Percentiles rank a stretch among this genome's conserved stretches.
These are phyloP conservation scores for Dothideomycetidae sp. DNA, from an alignment of 2,329 filamentous ascomycete genomes.

Conservation along the genomic window DNA sequence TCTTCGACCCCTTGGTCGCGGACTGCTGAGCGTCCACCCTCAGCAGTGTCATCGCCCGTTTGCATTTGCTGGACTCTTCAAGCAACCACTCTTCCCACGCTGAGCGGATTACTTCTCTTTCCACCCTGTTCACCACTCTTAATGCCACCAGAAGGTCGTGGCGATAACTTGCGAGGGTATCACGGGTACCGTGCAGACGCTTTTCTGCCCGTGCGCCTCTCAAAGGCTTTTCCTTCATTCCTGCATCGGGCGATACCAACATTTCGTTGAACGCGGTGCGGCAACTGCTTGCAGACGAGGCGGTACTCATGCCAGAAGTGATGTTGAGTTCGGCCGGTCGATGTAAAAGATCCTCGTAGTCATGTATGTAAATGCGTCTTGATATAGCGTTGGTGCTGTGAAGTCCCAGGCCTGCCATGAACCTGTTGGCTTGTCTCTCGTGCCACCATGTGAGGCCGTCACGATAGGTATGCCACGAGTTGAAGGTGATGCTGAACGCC, in stretches of 20 bases:
- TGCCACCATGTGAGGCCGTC: constrained; percentile 69
- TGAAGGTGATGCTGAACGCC: constrained; percentile 53
- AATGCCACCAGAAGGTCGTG: constrained; percentile 86
- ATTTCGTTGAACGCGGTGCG: constrained; percentile 21
- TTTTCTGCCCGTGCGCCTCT: constrained; percentile 11
- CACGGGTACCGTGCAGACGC: constrained; percentile 63
- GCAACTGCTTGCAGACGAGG: constrained; percentile 16
- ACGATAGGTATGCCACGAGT: constrained; percentile 60
- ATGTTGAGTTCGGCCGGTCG: constrained; percentile 19
- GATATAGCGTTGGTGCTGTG: constrained; percentile 68
- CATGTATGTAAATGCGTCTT: constrained; percentile 67
- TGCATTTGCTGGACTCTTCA: constrained; percentile 65
- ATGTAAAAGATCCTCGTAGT: constrained; percentile 51
- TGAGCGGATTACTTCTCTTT: constrained; percentile 67
- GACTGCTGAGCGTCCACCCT: constrained; percentile 17
- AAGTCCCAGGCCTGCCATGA: constrained; percentile 71
- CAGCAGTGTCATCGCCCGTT: constrained; percentile 42
- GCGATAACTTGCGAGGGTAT: constrained; percentile 68
- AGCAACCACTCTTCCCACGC: constrained; percentile 91
- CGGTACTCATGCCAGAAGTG: not conserved
- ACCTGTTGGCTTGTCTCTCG: constrained; percentile 64
- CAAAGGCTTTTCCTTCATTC: not conserved
- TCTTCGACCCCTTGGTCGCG: constrained; percentile 14
- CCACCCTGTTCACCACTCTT: constrained; percentile 76
- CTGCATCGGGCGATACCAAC: constrained; percentile 9